These are phyloP conservation scores for Diddensiella santjacobensis DNA, from an alignment of 805 yeast species.

Conservation along the genomic window DNA sequence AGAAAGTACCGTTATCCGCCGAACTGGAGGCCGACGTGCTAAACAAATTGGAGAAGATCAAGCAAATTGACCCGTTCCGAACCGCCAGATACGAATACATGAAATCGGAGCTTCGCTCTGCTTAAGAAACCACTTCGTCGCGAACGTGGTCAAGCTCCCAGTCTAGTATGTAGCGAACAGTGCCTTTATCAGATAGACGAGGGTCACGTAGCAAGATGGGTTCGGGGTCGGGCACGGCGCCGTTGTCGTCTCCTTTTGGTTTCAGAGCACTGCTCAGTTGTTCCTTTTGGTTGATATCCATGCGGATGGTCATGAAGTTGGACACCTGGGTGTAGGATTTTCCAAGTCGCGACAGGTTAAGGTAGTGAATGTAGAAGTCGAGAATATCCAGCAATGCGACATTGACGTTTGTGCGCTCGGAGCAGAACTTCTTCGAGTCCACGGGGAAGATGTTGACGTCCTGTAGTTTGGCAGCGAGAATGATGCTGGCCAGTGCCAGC, in stretches of 20 bases:
- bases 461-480: constrained; percentile 53
- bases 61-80: constrained; percentile 28
- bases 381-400: constrained; percentile 55
- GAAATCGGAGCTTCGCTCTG: constrained; percentile 3
- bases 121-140: constrained; percentile 18
- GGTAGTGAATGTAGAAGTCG: constrained; percentile 58
- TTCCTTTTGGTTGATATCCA: constrained; percentile 39
- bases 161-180: constrained; percentile 30
- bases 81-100: constrained; percentile 25
- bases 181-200: constrained; percentile 34
- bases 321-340: constrained; percentile 21
- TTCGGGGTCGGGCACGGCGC: not conserved
- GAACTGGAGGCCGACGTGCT: constrained; percentile 29
- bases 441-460: constrained; percentile 31
- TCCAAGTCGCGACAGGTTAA: constrained; percentile 48
- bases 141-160: constrained; percentile 26
- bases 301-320: constrained; percentile 19
- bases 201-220: constrained; percentile 20
- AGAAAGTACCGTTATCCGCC: constrained; percentile 15
- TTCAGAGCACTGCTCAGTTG: constrained; percentile 33
- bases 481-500: constrained; percentile 64
- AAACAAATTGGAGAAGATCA: constrained; percentile 32
- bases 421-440: constrained; percentile 25
- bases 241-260: not conserved
- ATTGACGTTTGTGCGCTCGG: constrained; percentile 31